phyloP scores from a whole-genome alignment of 2,329 filamentous ascomycete genomes.

The Parafenestella ontariensis region DNA sequence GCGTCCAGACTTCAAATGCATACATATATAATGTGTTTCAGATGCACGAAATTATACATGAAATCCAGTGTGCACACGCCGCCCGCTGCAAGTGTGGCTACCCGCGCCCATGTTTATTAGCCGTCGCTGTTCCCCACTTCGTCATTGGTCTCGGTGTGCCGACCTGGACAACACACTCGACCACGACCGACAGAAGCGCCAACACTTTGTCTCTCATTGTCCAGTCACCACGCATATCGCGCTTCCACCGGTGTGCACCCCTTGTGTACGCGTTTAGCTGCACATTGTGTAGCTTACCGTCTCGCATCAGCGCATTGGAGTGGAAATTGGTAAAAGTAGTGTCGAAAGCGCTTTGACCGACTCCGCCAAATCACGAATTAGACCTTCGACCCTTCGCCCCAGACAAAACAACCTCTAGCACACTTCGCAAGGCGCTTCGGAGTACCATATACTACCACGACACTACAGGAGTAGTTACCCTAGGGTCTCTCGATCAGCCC shows the following conservation, averaged over 20 bases:
- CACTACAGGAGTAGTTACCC: not conserved
- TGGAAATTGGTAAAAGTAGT: slow-evolving; percentile 25
- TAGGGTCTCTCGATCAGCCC: slow-evolving; percentile 5
- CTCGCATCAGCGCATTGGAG: slow-evolving; percentile 30
- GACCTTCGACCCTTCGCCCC: not conserved
- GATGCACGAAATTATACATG: not conserved
- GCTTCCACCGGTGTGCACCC: slow-evolving; percentile 13
- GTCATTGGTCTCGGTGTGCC: slow-evolving; percentile 34
- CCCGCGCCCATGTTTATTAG: slow-evolving; percentile 27
- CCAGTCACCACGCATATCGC: slow-evolving; percentile 32
- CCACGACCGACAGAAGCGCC: slow-evolving; percentile 33
- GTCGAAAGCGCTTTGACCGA: slow-evolving; percentile 42
- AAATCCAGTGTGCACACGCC: slow-evolving; percentile 11
- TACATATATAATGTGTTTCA: not conserved
- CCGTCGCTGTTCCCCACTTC: slow-evolving; percentile 31
- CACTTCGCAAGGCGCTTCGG: not conserved
- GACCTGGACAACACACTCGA: slow-evolving; percentile 32
- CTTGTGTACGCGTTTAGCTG: slow-evolving; percentile 27
- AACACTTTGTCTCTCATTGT: slow-evolving; percentile 22
- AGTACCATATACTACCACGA: slow-evolving; percentile 1
- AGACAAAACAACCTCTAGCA: slow-evolving; percentile 4
- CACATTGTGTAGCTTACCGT: slow-evolving; percentile 24
- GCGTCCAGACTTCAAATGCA: not conserved
- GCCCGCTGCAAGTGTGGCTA: slow-evolving; percentile 14
- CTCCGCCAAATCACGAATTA: slow-evolving; percentile 24